phyloP scores from a whole-genome alignment of 192 early-diverging fungal genomes.

The Gigaspora rosea region DNA sequence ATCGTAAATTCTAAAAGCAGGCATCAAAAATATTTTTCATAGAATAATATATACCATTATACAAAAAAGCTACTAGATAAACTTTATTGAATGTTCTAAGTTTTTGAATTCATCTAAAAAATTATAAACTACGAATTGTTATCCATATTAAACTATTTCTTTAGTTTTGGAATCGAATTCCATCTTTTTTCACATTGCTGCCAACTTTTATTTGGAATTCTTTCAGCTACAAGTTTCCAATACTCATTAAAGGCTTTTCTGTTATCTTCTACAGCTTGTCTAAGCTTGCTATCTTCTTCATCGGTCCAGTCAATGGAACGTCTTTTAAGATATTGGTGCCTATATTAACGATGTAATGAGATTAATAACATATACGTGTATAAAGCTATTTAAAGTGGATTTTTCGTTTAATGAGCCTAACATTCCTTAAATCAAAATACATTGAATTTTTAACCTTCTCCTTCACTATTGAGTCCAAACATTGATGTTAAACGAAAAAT shows the following conservation, averaged over 20 bases:
- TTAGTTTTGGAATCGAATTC: background rate
- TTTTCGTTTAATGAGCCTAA: too few relatives aligned
- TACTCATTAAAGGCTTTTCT: background rate
- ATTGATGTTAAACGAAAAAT: background rate
- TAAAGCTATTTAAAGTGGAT: too few relatives aligned
- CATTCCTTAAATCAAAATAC: too few relatives aligned
- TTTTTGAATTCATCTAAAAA: too few relatives aligned
- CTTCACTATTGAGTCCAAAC: background rate
- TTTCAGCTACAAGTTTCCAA: background rate
- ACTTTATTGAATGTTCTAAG: too few relatives aligned
- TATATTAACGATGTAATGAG: background rate
- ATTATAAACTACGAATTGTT: too few relatives aligned
- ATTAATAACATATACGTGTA: background rate
- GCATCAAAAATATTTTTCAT: too few relatives aligned
- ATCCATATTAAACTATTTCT: too few relatives aligned
- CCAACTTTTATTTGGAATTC: background rate
- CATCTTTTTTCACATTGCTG: conserved; percentile 13
- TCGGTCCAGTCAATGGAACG: background rate
- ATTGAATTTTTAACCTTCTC: too few relatives aligned
- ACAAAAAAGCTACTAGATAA: too few relatives aligned
- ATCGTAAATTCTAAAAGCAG: too few relatives aligned
- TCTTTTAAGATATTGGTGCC: background rate
- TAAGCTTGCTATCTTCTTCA: background rate
- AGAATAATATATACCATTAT: too few relatives aligned
- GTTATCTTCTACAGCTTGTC: background rate